phyloP scores from a whole-genome alignment of 257 asterid genomes.

The Solanum dulcamara region DNA sequence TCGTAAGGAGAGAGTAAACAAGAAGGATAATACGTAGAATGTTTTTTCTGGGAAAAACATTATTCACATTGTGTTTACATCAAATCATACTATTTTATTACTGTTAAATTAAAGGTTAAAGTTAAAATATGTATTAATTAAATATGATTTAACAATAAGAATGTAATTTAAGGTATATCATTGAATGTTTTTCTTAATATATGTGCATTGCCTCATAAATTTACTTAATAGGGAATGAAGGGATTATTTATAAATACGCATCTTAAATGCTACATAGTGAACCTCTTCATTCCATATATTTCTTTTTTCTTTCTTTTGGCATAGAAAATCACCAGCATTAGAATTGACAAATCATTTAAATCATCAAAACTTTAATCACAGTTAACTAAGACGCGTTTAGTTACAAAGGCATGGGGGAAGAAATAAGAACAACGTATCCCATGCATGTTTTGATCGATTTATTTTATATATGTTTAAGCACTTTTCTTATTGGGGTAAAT shows the following conservation, averaged over 20 bases:
- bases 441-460: too few relatives aligned
- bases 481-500: too few relatives aligned
- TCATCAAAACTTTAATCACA: not conserved
- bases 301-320: not conserved
- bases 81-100: not conserved
- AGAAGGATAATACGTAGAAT: not conserved
- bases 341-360: not conserved
- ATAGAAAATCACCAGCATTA: not conserved
- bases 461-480: too few relatives aligned
- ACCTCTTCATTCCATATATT: not conserved
- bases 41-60: not conserved
- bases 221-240: too few relatives aligned
- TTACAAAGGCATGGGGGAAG: not conserved
- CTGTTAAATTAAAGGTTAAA: not conserved
- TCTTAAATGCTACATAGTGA: not conserved
- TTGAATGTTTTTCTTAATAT: too few relatives aligned
- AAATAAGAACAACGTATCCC: not conserved
- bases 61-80: not conserved
- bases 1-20: not conserved
- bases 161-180: too few relatives aligned
- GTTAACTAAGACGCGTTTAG: not conserved
- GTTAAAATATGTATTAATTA: not conserved
- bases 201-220: too few relatives aligned
- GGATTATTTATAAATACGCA: too few relatives aligned
- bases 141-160: not conserved